Evolutionary conservation across 2,329 filamentous ascomycete genomes (phyloP).

Genomic region (Fusarium sublunatum): DNA sequence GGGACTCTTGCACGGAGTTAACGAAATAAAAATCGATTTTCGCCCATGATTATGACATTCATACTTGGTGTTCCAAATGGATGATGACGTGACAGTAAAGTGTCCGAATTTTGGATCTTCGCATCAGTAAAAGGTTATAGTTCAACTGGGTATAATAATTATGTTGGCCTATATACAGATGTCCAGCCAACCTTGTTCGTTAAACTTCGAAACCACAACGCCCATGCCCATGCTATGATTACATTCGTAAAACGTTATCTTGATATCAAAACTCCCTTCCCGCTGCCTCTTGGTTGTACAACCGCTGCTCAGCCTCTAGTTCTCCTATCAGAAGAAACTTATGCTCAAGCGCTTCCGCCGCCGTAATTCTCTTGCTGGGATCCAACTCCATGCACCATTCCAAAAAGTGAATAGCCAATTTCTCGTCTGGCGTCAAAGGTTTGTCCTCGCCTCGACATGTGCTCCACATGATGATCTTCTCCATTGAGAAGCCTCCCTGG

Average conservation of each 20-base stretch:
- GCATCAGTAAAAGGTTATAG: background rate
- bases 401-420: conserved; percentile 78
- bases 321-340: conserved; percentile 66
- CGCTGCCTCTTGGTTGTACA: conserved; percentile 48
- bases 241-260: conserved; percentile 31
- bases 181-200: conserved; percentile 24
- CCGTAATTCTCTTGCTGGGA: conserved; percentile 77
- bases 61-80: conserved; percentile 1
- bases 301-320: conserved; percentile 59
- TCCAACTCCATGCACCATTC: conserved; percentile 80
- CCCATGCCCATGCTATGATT: conserved; percentile 34
- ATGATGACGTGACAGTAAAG: conserved; percentile 6
- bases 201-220: conserved; percentile 33
- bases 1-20: conserved; percentile 55
- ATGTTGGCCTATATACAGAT: conserved; percentile 35
- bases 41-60: conserved; percentile 46
- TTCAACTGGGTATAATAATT: conserved; percentile 27
- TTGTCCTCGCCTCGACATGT: conserved; percentile 76
- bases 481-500: conserved; percentile 83
- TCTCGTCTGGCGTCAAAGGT: conserved; percentile 73
- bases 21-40: conserved; percentile 56
- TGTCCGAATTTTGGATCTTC: background rate
- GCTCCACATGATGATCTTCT: conserved; percentile 96
- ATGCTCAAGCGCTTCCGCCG: conserved; percentile 77
- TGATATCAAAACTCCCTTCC: conserved; percentile 21